Percentiles rank a stretch among this genome's conserved stretches.
Conservation (phyloP, 2,329 filamentous ascomycete species). For the Chaetothyriales sp. region DNA sequence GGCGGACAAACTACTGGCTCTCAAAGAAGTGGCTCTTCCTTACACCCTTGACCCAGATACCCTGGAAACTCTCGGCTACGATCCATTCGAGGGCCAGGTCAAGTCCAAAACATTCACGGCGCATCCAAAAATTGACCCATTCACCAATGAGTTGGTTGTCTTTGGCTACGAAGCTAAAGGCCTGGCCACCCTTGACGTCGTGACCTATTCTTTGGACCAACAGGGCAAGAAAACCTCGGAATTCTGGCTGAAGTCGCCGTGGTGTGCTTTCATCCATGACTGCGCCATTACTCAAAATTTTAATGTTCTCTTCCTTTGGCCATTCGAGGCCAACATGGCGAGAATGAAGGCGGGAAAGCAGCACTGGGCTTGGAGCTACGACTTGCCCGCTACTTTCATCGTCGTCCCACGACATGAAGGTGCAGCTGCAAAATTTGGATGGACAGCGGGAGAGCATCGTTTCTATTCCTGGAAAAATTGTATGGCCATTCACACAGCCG, state of each 20-base stretch:
- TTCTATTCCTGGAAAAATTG: constrained; percentile 5
- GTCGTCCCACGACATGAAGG: constrained; percentile 3
- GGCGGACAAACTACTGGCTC: constrained; percentile 3
- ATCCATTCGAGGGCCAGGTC: constrained; percentile 29
- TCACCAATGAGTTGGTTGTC: constrained; percentile 29
- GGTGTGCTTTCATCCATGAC: constrained; percentile 21
- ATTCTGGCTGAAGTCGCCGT: constrained; percentile 30
- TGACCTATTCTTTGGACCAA: constrained; percentile 28
- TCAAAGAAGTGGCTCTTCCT: constrained; percentile 4
- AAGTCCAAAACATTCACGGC: constrained; percentile 30
- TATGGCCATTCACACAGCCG: constrained; percentile 6
- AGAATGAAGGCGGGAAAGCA: constrained; percentile 5
- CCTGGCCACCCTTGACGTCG: constrained; percentile 21
- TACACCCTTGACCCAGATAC: constrained; percentile 30
- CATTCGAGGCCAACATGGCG: constrained; percentile 5
- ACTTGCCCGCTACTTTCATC: constrained; percentile 3
- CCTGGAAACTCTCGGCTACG: constrained; percentile 27
- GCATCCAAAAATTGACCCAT: constrained; percentile 33
- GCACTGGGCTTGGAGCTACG: constrained; percentile 6
- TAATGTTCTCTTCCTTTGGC: constrained; percentile 5
- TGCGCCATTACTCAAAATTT: constrained; percentile 4
- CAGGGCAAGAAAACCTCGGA: constrained; percentile 27
- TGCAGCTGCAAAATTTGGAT: neutral
- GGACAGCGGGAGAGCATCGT: constrained; percentile 1
- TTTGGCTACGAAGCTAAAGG: constrained; percentile 30